phyloP scores from a whole-genome alignment of 257 asterid species.

The Catharanthus roseus region DNA sequence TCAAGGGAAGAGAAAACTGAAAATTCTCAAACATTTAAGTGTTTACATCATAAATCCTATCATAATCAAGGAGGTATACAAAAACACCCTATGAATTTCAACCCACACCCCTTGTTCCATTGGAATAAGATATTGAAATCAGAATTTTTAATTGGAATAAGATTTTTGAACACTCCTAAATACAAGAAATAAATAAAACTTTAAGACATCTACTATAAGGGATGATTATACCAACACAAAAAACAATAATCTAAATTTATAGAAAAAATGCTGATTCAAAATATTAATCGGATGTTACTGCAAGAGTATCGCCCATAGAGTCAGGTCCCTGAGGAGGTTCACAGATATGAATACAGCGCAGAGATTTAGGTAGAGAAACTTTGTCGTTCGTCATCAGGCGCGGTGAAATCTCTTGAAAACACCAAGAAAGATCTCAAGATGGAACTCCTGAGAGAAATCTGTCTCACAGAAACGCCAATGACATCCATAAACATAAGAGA shows the following conservation, averaged over 20 bases:
- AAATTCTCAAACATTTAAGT: too few relatives aligned
- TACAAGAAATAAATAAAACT: neutral
- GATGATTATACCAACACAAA: too few relatives aligned
- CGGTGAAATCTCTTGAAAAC: neutral
- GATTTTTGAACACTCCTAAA: neutral
- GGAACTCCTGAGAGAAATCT: constrained; percentile 11
- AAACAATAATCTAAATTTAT: constrained; percentile 8
- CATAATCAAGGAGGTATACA: neutral
- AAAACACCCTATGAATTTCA: neutral
- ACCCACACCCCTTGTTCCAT: neutral
- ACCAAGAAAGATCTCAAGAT: constrained; percentile 1
- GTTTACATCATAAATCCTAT: too few relatives aligned
- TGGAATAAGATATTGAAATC: too few relatives aligned
- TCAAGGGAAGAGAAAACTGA: too few relatives aligned
- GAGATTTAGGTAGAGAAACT: neutral
- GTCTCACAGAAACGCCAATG: constrained; percentile 3
- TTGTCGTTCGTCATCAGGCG: constrained; percentile 2
- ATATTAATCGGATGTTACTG: constrained; percentile 2
- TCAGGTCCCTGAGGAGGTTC: constrained; percentile 1
- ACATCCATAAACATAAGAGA: neutral
- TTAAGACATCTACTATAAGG: neutral
- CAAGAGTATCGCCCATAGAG: neutral
- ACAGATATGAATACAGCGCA: neutral
- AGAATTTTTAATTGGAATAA: too few relatives aligned
- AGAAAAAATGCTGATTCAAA: neutral